Base-by-base conservation (phyloP, 2,329 filamentous ascomycete genomes). In the Colletotrichum theobromicola region DNA sequence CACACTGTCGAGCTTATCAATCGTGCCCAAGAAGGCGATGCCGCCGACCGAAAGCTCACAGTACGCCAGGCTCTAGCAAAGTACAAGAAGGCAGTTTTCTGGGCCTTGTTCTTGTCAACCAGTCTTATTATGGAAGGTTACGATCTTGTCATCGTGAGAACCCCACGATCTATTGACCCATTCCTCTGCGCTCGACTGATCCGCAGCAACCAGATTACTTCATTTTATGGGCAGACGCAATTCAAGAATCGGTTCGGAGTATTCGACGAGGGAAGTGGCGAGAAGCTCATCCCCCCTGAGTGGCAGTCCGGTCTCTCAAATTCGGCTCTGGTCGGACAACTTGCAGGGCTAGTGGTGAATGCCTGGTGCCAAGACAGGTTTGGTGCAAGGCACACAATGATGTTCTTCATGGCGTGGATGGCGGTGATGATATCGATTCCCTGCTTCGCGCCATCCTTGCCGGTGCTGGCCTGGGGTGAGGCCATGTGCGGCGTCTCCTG, bases 101-200 rank as follows among this genome's bases (percentile, higher is more conserved):
- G 79, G 81, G 77, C 80, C 12, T 75, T 81, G 55, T 77, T 81
- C 26, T 53, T 87, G 62, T 87, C 85, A 8, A 83, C 83, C 18
- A 84, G 85, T 5, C 83, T 88, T 62, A 82, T 88, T 75, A 88
- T 89, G 87, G 87, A 88, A 75, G 87, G 87, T 5, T 89, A 88
- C 78, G 87, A 88, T 66, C 82, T 85, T 3, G 86, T 85, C 35
- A 80, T 89, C 1, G 78, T 89, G 15, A 77, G 82, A n/a, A 84
- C 10, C 42, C 42, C 30, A 10, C 18, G 10, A 6, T 4, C 10
- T 21, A 10, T 21, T 10, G 7, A 50, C 42, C 12, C 21, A 10
- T 13, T 21, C 6, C n/a, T 46, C 21, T n/a, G n/a, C 42, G n/a
- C n/a, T 50, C n/a, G 3, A n/a, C 42, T 50, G 42, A 50, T n/a